These are phyloP conservation scores for Scheffersomyces lignicola DNA, from an alignment of 1,139 yeast genomes.

Conservation along the genomic window DNA sequence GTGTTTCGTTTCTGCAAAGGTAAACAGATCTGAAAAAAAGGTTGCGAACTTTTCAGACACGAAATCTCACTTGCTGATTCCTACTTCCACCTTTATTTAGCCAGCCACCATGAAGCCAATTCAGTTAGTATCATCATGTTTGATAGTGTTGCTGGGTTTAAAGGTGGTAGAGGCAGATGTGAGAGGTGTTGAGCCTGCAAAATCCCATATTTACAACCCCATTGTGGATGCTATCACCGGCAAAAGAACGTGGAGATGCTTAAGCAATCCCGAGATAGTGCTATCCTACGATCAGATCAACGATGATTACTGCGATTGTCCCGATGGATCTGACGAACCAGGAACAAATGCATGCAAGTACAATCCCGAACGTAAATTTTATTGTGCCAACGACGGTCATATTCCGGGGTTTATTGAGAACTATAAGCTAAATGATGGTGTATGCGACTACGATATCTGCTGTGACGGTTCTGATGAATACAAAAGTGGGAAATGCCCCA, in stretches of 20 bases:
- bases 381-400: conserved; percentile 78
- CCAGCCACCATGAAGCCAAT: not conserved
- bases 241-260: conserved; percentile 61
- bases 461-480: conserved; percentile 95
- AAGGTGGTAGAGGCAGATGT: conserved; percentile 10
- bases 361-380: conserved; percentile 49
- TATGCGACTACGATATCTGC: conserved; percentile 85
- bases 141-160: conserved; percentile 3
- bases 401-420: conserved; percentile 56
- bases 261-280: conserved; percentile 61
- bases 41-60: not conserved
- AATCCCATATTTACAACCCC: conserved; percentile 55
- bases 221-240: conserved; percentile 36
- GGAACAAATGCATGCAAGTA: conserved; percentile 83
- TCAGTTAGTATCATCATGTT: conserved; percentile 2
- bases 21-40: not conserved
- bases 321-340: conserved; percentile 97
- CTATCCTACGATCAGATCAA: conserved; percentile 67
- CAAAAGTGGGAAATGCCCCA: conserved; percentile 47
- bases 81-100: not conserved
- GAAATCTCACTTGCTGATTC: not conserved
- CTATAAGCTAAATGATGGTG: conserved; percentile 79
- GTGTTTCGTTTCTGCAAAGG: not conserved
- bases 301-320: conserved; percentile 93
- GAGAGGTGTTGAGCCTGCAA: conserved; percentile 35